Evolutionary conservation across 179 eudicot genomes (phyloP).

Genomic region (Beta lomatogona): DNA sequence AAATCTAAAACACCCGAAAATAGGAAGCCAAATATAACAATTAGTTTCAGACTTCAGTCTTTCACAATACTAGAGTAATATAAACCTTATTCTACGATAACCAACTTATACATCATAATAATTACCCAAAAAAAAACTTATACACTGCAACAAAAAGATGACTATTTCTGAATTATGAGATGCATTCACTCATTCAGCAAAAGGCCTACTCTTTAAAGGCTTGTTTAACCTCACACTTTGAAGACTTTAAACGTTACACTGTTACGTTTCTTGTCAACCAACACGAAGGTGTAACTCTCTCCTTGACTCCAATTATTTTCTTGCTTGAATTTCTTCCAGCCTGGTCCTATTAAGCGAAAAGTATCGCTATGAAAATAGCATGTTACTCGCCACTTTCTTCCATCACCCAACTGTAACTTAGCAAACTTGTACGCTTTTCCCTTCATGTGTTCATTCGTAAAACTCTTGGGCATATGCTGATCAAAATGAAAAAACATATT

Average conservation of each 20-base stretch:
- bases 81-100: too few species aligned
- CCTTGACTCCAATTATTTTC: not conserved
- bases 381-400: conserved; percentile 14
- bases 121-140: too few species aligned
- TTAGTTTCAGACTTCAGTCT: too few species aligned
- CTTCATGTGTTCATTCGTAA: conserved; percentile 12
- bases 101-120: too few species aligned
- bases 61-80: too few species aligned
- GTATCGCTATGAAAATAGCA: not conserved
- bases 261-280: not conserved
- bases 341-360: not conserved
- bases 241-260: not conserved
- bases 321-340: conserved; percentile 2
- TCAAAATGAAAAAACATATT: not conserved
- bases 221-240: too few species aligned
- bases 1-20: too few species aligned
- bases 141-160: too few species aligned
- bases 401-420: conserved; percentile 19
- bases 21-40: too few species aligned
- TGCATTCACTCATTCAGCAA: too few species aligned
- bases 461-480: conserved; percentile 18
- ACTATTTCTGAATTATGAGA: too few species aligned
- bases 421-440: not conserved
- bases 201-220: too few species aligned
- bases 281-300: not conserved